These are phyloP conservation scores for Phlebiopsis gigantea DNA, from an alignment of 768 basidiomycete genomes.

Conservation along the genomic window DNA sequence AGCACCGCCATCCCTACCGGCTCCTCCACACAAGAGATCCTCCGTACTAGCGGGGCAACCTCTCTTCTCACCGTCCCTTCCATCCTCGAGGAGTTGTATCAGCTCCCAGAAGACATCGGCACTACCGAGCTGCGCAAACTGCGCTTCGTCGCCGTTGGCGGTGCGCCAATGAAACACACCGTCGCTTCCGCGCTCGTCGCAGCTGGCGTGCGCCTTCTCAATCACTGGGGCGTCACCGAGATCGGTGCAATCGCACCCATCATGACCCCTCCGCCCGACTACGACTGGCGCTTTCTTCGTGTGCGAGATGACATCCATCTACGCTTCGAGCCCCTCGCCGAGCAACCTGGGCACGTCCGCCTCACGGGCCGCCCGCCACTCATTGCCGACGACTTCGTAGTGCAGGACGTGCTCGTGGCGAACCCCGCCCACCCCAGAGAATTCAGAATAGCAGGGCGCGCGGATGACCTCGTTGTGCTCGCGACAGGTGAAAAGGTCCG, in stretches of 20 bases:
- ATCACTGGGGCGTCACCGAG: conserved; percentile 38
- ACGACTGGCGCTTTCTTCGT: conserved; percentile 35
- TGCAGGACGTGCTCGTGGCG: conserved; percentile 33
- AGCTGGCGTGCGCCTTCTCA: conserved; percentile 32
- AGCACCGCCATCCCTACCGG: conserved; percentile 33
- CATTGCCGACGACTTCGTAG: conserved; percentile 28
- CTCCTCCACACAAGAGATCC: conserved; percentile 22
- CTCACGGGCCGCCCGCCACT: conserved; percentile 30
- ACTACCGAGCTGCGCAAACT: conserved; percentile 27
- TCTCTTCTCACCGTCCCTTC: conserved; percentile 36
- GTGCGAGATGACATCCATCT: conserved; percentile 30
- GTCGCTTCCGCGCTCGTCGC: conserved; percentile 26
- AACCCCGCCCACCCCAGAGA: conserved; percentile 29
- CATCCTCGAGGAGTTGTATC: conserved; percentile 33
- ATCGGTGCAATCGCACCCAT: conserved; percentile 34
- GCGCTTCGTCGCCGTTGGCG: conserved; percentile 33
- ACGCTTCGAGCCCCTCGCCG: conserved; percentile 23
- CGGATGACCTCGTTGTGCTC: conserved; percentile 38
- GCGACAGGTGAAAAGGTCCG: conserved; percentile 39
- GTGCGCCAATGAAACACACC: conserved; percentile 35
- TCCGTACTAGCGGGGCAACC: conserved; percentile 21
- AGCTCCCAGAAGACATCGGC: conserved; percentile 22
- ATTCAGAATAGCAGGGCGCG: conserved; percentile 32
- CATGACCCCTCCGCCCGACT: conserved; percentile 24
- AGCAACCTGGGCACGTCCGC: conserved; percentile 23